Evolutionary conservation across 2,329 filamentous ascomycete species (phyloP).

Genomic region (Alternaria conjuncta): DNA sequence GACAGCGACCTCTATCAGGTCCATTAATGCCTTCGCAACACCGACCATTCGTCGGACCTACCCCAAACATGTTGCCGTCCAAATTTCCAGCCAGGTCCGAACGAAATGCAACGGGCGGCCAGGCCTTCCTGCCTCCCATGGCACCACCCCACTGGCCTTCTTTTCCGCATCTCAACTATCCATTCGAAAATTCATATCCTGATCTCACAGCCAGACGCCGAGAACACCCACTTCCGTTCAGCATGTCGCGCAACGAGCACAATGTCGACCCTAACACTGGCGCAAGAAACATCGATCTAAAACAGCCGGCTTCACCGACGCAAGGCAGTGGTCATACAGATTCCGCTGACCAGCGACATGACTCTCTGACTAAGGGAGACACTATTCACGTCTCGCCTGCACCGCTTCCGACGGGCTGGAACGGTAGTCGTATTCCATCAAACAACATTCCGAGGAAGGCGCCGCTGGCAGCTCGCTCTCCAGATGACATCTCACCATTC

Average conservation of each 20-base stretch:
- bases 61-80: conserved; percentile 8
- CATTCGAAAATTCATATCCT: neutral
- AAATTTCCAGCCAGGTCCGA: neutral
- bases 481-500: neutral
- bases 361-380: neutral
- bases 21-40: neutral
- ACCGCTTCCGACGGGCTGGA: neutral
- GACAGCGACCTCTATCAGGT: neutral
- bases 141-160: neutral
- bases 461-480: neutral
- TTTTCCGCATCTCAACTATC: neutral
- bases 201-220: neutral
- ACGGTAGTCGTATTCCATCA: neutral
- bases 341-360: neutral
- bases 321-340: neutral
- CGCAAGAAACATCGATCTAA: neutral
- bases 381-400: neutral
- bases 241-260: neutral
- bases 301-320: neutral
- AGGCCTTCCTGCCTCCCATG: neutral
- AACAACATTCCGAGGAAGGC: conserved; percentile 2
- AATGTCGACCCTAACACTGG: neutral
- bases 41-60: neutral
- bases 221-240: neutral
- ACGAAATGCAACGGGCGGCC: neutral